Conservation (phyloP, 305 asterid genomes). For the Plantago lanceolata region DNA sequence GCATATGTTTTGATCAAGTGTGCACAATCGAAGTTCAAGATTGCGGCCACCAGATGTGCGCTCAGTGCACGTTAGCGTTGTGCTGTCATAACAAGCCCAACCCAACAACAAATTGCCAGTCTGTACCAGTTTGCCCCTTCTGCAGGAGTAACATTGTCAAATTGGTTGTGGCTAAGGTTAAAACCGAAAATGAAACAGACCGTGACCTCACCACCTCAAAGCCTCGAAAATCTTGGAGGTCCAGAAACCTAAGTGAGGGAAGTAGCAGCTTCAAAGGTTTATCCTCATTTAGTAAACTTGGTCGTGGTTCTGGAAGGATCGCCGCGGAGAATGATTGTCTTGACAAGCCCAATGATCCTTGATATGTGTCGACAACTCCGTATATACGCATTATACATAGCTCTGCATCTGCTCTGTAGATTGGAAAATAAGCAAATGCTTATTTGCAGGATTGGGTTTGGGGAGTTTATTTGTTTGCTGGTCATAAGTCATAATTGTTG, state of each 20-base stretch:
- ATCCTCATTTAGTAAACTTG: conserved; percentile 45
- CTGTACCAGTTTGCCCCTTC: conserved; percentile 72
- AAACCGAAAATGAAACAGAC: conserved; percentile 35
- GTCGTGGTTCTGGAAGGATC: conserved; percentile 49
- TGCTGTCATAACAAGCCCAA: conserved; percentile 89
- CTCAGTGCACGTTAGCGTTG: conserved; percentile 37
- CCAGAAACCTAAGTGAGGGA: conserved; percentile 55
- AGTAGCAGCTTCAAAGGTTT: conserved; percentile 56
- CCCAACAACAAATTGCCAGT: conserved; percentile 46
- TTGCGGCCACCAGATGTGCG: conserved; percentile 88
- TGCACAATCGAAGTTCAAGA: conserved; percentile 88
- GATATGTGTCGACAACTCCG: conserved; percentile 33
- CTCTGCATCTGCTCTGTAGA: conserved; percentile 42
- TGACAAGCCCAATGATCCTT: conserved; percentile 55
- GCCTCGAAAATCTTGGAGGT: conserved; percentile 46
- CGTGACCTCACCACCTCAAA: conserved; percentile 40
- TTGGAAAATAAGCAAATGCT: conserved; percentile 45
- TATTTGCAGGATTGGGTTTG: conserved; percentile 40
- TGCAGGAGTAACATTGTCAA: conserved; percentile 74
- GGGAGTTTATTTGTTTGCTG: conserved; percentile 25
- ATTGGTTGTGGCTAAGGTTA: conserved; percentile 52
- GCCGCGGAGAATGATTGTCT: conserved; percentile 39
- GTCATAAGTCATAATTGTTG: conserved; percentile 11
- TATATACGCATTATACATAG: conserved; percentile 26
- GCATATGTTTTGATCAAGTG: conserved; percentile 87